A percentile compares a stretch with the other conserved stretches of the same genome.
phyloP scores from a whole-genome alignment of 1,284 basidiomycete species.

The Gymnopus androsaceus region DNA sequence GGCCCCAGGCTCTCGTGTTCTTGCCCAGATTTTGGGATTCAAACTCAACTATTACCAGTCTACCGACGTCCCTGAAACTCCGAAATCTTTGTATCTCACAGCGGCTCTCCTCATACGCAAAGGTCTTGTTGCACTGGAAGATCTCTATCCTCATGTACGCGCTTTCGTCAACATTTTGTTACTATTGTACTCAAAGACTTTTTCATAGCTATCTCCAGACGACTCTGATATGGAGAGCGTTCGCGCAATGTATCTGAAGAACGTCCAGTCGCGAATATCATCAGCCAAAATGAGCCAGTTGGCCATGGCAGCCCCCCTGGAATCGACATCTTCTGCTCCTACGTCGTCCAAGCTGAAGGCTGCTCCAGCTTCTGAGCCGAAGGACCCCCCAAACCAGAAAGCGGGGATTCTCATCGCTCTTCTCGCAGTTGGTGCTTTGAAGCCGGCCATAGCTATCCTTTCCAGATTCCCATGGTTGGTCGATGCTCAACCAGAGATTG shows the following conservation, averaged over 20 bases:
- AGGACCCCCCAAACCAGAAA: constrained; percentile 77
- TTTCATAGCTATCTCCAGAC: constrained; percentile 64
- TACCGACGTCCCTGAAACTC: constrained; percentile 44
- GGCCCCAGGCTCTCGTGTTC: constrained; percentile 54
- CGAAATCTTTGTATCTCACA: constrained; percentile 77
- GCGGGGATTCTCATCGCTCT: constrained; percentile 80
- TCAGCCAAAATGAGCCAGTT: constrained; percentile 78
- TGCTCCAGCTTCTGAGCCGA: constrained; percentile 42
- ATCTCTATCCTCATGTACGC: constrained; percentile 83
- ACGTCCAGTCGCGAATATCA: constrained; percentile 65
- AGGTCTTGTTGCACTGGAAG: constrained; percentile 82
- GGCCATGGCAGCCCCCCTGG: constrained; percentile 87
- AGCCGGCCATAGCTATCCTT: constrained; percentile 78
- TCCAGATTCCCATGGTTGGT: constrained; percentile 86
- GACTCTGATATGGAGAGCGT: constrained; percentile 77
- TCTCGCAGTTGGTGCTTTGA: constrained; percentile 82
- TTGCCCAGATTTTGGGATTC: constrained; percentile 94
- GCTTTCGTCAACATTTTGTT: constrained; percentile 1
- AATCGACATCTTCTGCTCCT: constrained; percentile 43
- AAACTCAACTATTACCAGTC: constrained; percentile 87
- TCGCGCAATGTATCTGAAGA: constrained; percentile 67
- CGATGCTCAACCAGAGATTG: constrained; percentile 79
- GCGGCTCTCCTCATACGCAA: constrained; percentile 89
- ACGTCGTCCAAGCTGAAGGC: constrained; percentile 39
- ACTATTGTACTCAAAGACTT: constrained; percentile 3